Evolutionary conservation across 1,284 basidiomycete genomes (phyloP).

Genomic region (Cutaneotrichosporon sp.): DNA sequence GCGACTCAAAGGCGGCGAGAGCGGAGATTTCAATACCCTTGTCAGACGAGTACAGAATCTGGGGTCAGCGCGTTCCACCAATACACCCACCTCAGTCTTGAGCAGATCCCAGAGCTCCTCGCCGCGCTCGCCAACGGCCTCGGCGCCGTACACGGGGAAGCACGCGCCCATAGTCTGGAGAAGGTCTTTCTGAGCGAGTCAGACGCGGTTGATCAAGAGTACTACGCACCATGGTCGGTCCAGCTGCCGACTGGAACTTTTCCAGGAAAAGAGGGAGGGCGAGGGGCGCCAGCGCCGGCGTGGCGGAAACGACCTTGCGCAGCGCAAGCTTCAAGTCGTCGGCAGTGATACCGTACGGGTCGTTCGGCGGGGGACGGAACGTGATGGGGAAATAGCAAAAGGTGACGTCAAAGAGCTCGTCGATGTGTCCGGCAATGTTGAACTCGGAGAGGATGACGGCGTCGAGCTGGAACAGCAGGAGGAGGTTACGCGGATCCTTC

Average conservation of each 20-base stretch:
- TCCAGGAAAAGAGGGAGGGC: conserved; percentile 88
- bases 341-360: conserved; percentile 86
- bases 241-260: conserved; percentile 79
- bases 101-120: conserved; percentile 78
- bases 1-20: conserved; percentile 61
- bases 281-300: conserved; percentile 73
- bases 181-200: conserved; percentile 62
- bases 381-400: conserved; percentile 99
- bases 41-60: conserved; percentile 90
- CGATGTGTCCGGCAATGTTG: conserved; percentile 64
- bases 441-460: conserved; percentile 83
- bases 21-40: conserved; percentile 64
- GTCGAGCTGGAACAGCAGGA: conserved; percentile 82
- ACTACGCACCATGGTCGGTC: conserved; percentile 67
- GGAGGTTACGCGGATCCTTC: conserved; percentile 93
- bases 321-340: conserved; percentile 77
- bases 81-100: conserved; percentile 67
- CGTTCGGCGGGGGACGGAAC: conserved; percentile 88
- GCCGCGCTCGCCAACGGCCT: conserved; percentile 59
- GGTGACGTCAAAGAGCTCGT: conserved; percentile 90
- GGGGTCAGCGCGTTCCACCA: conserved; percentile 2
- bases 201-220: not conserved
- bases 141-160: conserved; percentile 73
- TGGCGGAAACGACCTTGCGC: conserved; percentile 64
- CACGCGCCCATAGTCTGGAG: conserved; percentile 67